phyloP scores from a whole-genome alignment of 768 basidiomycete species.

The Leccinum subtestaceum region DNA sequence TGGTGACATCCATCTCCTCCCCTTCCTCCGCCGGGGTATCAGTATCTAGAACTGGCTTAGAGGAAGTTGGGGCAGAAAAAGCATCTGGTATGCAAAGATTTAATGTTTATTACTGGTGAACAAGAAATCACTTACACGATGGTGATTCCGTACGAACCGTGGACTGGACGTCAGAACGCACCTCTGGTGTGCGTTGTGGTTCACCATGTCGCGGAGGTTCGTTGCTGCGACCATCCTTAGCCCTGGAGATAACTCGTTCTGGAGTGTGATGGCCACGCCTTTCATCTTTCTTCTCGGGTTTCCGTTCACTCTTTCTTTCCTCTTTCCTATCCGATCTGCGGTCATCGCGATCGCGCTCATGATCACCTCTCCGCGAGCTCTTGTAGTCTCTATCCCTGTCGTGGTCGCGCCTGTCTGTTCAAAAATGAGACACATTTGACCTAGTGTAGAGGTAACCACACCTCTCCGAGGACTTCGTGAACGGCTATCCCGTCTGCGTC shows the following conservation, averaged over 20 bases:
- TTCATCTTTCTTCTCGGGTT: slow-evolving; percentile 34
- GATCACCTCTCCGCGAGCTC: slow-evolving; percentile 30
- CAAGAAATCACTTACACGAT: slow-evolving; percentile 12
- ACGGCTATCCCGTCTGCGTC: slow-evolving; percentile 40
- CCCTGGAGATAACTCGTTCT: slow-evolving; percentile 32
- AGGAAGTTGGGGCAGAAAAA: slow-evolving; percentile 6
- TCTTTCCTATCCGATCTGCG: slow-evolving; percentile 32
- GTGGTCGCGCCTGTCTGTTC: slow-evolving; percentile 35
- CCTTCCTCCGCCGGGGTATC: slow-evolving; percentile 47
- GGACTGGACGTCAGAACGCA: slow-evolving; percentile 14
- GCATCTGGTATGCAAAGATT: slow-evolving; percentile 5
- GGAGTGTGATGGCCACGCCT: slow-evolving; percentile 42
- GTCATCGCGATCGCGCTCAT: slow-evolving; percentile 31
- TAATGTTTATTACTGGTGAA: neutral
- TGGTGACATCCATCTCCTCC: slow-evolving; percentile 51
- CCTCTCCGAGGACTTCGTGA: slow-evolving; percentile 37
- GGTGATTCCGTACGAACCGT: slow-evolving; percentile 11
- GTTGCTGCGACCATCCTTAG: slow-evolving; percentile 28
- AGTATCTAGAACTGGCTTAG: slow-evolving; percentile 40
- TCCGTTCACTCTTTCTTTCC: slow-evolving; percentile 33
- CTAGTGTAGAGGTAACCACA: slow-evolving; percentile 11
- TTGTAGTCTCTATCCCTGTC: slow-evolving; percentile 40
- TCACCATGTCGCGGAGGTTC: slow-evolving; percentile 24
- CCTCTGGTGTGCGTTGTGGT: slow-evolving; percentile 19
- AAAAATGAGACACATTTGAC: neutral